These are phyloP conservation scores for Phytophthora foliorum DNA, from an alignment of 352 stramenopile genomes.

Conservation along the genomic window DNA sequence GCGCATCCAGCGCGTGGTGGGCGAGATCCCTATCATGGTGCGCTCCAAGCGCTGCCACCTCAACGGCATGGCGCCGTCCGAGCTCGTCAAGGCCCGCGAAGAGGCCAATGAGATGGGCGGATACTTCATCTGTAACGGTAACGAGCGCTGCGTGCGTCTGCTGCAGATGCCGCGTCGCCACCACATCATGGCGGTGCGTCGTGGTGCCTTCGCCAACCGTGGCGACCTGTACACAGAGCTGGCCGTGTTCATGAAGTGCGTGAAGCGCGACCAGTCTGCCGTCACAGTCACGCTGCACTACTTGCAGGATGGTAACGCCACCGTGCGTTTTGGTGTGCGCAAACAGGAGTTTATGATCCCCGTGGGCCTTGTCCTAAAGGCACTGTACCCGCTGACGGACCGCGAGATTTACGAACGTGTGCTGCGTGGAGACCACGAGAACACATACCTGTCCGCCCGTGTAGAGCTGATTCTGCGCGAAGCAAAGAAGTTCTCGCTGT, in stretches of 20 bases:
- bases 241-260: conserved; percentile 98
- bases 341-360: conserved; percentile 99
- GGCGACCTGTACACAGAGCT: conserved; percentile 97
- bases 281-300: conserved; percentile 99
- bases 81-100: conserved; percentile 92
- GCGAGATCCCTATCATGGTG: conserved; percentile 99
- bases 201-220: conserved; percentile 98
- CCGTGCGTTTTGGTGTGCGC: conserved; percentile 95
- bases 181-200: conserved; percentile 95
- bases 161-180: conserved; percentile 95
- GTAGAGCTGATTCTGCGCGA: conserved; percentile 98
- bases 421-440: conserved; percentile 94
- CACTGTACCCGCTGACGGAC: conserved; percentile 92
- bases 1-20: conserved; percentile 90
- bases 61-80: conserved; percentile 76
- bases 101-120: conserved; percentile 98
- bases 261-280: conserved; percentile 95
- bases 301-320: conserved; percentile 97
- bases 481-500: conserved; percentile 94
- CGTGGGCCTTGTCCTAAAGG: conserved; percentile 97
- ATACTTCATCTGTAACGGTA: conserved; percentile 99
- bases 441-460: conserved; percentile 98
- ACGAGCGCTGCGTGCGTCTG: conserved; percentile 98
- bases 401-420: conserved; percentile 99
- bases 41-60: conserved; percentile 97